Conservation (phyloP, 2,329 filamentous ascomycete genomes). For the Colletotrichum camelliae region DNA sequence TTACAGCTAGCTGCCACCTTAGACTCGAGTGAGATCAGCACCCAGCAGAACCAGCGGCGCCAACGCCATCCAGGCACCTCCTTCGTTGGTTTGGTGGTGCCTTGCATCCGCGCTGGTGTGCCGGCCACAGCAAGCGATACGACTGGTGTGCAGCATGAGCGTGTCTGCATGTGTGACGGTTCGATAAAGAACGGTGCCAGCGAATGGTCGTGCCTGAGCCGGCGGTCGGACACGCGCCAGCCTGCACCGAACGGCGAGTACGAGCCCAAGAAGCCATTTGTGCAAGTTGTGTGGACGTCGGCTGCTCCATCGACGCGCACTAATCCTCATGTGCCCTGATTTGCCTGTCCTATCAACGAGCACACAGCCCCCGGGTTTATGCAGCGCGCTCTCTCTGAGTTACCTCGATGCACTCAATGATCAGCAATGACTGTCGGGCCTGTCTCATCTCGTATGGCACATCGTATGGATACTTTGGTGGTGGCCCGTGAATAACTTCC, state of each 20-base stretch:
- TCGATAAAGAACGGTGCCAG: constrained; percentile 7
- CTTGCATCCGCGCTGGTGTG: constrained; percentile 18
- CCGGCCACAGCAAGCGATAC: constrained; percentile 13
- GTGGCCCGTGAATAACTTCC: constrained; percentile 6
- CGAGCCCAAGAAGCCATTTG: constrained; percentile 20
- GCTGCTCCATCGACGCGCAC: constrained; percentile 9
- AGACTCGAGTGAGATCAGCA: constrained; percentile 7
- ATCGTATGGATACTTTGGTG: constrained; percentile 4
- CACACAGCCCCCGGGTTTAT: constrained; percentile 20
- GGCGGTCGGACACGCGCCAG: constrained; percentile 18
- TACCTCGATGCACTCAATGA: constrained; percentile 12
- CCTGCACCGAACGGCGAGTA: constrained; percentile 7
- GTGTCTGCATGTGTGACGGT: constrained; percentile 20
- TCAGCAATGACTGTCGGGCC: neutral
- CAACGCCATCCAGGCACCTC: neutral
- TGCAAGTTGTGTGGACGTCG: constrained; percentile 23
- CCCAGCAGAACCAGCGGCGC: constrained; percentile 1
- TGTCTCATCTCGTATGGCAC: constrained; percentile 13
- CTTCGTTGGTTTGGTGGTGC: constrained; percentile 13
- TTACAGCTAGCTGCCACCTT: neutral
- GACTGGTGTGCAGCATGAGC: constrained; percentile 20
- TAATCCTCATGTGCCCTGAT: constrained; percentile 3
- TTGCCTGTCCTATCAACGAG: constrained; percentile 16
- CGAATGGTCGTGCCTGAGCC: constrained; percentile 16
- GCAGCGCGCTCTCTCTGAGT: constrained; percentile 11